Conservation (phyloP, 352 stramenopile species). For the Elongisporangium anandrum region DNA sequence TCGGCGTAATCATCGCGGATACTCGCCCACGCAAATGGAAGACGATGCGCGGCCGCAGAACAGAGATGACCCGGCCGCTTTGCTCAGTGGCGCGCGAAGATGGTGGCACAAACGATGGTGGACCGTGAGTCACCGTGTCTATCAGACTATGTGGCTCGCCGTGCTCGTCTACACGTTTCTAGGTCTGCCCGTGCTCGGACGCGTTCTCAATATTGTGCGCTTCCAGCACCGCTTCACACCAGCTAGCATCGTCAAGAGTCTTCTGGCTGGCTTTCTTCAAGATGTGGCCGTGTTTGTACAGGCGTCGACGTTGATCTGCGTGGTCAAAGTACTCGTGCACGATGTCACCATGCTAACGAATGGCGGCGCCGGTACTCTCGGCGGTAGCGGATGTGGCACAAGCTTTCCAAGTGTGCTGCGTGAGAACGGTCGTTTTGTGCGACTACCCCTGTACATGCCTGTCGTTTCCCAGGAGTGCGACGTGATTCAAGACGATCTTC, state of each 20-base stretch:
- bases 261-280: conserved; percentile 43
- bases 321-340: conserved; percentile 65
- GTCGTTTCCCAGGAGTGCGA: conserved; percentile 58
- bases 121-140: conserved; percentile 20
- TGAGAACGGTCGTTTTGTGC: conserved; percentile 16
- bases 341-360: conserved; percentile 10
- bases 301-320: conserved; percentile 52
- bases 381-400: not conserved
- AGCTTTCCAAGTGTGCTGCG: not conserved
- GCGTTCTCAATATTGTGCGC: conserved; percentile 53
- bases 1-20: not conserved
- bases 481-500: not conserved
- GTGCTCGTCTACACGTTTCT: conserved; percentile 66
- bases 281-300: conserved; percentile 66
- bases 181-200: conserved; percentile 52
- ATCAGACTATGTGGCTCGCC: conserved; percentile 61
- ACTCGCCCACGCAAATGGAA: not conserved
- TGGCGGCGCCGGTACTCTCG: not conserved
- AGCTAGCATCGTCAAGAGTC: conserved; percentile 36
- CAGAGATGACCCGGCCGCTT: not conserved
- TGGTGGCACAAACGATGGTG: not conserved
- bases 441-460: conserved; percentile 59
- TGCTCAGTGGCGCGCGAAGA: not conserved
- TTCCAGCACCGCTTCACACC: conserved; percentile 53
- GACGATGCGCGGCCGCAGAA: not conserved